Conservation (phyloP, 2,329 filamentous ascomycete species). For the Phaeoacremonium minimum region DNA sequence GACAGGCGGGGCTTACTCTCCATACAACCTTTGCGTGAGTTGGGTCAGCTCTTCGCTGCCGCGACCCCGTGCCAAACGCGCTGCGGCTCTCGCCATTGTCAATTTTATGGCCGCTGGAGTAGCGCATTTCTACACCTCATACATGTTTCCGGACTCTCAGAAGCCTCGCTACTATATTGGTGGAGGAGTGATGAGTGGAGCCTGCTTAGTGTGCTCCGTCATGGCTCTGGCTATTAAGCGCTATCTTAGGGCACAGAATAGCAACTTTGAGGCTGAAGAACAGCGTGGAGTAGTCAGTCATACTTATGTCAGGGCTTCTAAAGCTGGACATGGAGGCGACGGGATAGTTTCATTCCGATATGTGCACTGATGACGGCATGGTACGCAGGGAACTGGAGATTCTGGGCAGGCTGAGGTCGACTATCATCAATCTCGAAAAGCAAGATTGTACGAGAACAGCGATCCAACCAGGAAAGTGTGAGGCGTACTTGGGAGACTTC, state of each 20-base stretch:
- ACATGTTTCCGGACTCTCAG: constrained; percentile 23
- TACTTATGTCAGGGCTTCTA: constrained; percentile 1
- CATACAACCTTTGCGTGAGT: constrained; percentile 12
- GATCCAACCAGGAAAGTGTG: too few species aligned
- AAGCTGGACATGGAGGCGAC: constrained; percentile 4
- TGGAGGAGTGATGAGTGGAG: constrained; percentile 17
- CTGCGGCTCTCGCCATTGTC: constrained; percentile 16
- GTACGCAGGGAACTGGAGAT: too few species aligned
- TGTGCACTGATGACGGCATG: constrained; percentile 2
- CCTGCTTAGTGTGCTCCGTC: constrained; percentile 15
- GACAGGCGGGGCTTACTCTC: constrained; percentile 11
- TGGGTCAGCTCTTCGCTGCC: constrained; percentile 16
- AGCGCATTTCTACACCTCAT: constrained; percentile 21
- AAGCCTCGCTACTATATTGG: constrained; percentile 23
- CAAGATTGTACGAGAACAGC: too few species aligned
- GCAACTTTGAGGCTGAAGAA: constrained; percentile 16
- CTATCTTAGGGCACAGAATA: constrained; percentile 16
- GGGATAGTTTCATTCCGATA: constrained; percentile 3
- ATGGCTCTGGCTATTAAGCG: constrained; percentile 21
- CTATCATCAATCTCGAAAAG: too few species aligned
- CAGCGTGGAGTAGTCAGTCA: constrained; percentile 2
- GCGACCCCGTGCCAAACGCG: constrained; percentile 16
- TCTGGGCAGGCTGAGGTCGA: too few species aligned
- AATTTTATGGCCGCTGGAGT: constrained; percentile 17
- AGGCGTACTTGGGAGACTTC: too few species aligned